Evolutionary conservation across 768 basidiomycete species (phyloP), one percentile per base, ranked within the genome.

Genomic region (Naganishia kalamii): DNA sequence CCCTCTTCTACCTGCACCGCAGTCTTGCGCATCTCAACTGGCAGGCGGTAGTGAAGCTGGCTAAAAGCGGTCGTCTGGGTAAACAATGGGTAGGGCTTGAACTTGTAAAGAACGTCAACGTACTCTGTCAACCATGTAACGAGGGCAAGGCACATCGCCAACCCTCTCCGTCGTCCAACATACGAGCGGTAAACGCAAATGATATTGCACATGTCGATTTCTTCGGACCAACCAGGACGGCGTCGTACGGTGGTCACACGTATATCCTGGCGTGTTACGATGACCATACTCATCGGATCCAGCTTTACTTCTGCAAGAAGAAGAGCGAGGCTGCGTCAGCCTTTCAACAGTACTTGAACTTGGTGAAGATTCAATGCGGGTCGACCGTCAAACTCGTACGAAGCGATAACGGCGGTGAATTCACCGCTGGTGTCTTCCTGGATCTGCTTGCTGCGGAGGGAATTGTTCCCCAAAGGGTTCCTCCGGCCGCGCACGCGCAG

Each of bases 381-480:
- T n/a, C n/a, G n/a, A n/a, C n/a, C n/a, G n/a, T n/a, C n/a, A n/a
- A n/a, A n/a, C n/a, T n/a, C n/a, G n/a, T n/a, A n/a, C n/a, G n/a
- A n/a, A n/a, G n/a, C n/a, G 70, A 68, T 33, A 63, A 63, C 25
- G 70, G 67, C 30, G 70, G 67, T n/a, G 67, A 68, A 40, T 70
- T 68, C 62, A 68, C 44, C 27, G 60, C 51, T 11, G 41, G 41
- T 10, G 63, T 19, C 17, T 68, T 54, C 49, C 23, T 17, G 7
- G 13, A 37, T 4, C 61, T 47, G 30, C 43, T 68, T 21, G 17
- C 19, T 17, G 27, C 21, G 15, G 32, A 40, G 13, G 65, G 60
- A 4, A 66, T 66, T 35, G 37, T 32, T 19, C 19, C 40, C 40
- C 43, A 21, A n/a, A 17, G 23, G 12, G 32, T 63, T 7, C 70